Evolutionary conservation across 2,329 filamentous ascomycete genomes (phyloP).

Genomic region (Aschersonia sp.): DNA sequence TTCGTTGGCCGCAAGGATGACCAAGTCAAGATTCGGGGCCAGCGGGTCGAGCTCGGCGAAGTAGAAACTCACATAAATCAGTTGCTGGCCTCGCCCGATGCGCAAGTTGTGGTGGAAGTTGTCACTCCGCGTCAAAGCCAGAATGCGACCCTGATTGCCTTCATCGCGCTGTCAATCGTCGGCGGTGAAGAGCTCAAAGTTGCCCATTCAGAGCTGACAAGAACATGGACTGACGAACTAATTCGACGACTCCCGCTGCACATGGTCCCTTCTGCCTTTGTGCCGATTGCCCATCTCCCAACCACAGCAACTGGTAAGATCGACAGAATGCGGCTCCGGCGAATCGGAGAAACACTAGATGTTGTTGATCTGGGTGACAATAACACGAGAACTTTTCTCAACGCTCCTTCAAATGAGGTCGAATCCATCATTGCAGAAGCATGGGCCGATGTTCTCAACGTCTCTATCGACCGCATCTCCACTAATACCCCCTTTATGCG

Average conservation of each 20-base stretch:
- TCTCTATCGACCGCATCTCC: constrained; percentile 14
- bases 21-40: constrained; percentile 32
- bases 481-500: constrained; percentile 20
- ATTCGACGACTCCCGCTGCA: background rate
- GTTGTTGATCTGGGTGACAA: background rate
- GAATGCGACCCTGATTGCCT: constrained; percentile 1
- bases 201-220: background rate
- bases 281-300: background rate
- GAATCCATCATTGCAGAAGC: constrained; percentile 8
- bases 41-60: constrained; percentile 25
- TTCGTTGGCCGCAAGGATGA: constrained; percentile 7
- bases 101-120: constrained; percentile 4
- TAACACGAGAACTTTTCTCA: background rate
- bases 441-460: constrained; percentile 26
- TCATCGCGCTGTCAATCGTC: background rate
- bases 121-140: constrained; percentile 1
- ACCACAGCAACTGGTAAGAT: background rate
- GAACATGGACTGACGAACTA: background rate
- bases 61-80: constrained; percentile 7
- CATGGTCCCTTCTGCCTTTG: background rate
- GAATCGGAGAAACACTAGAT: background rate
- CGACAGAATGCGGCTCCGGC: background rate
- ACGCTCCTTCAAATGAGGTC: background rate
- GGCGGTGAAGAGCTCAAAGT: background rate
- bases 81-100: background rate